phyloP scores from a whole-genome alignment of 306 rosid species.

The Medicago truncatula region MtrunA17r5.0-ANR NC_053043.1:12366001-12366500 shows the following conservation, averaged over 20 bases:
- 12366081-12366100: background rate
- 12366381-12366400: background rate
- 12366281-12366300: constrained; percentile 23
- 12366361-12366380: background rate
- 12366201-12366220: constrained; percentile 16
- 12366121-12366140: constrained; percentile 16
- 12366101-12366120: background rate
- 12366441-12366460: background rate
- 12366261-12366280: background rate
- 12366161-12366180: constrained; percentile 8
- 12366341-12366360: background rate
- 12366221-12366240: background rate
- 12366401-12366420: background rate
- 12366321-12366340: constrained; percentile 11
- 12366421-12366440: constrained; percentile 11
- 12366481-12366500: background rate
- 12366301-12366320: constrained; percentile 3
- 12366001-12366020: constrained; percentile 98
- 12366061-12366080: constrained; percentile 50
- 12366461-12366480: constrained; percentile 12
- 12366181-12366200: constrained; percentile 22
- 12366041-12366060: constrained; percentile 98
- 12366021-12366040: constrained; percentile 91
- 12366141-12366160: constrained; percentile 23
- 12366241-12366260: background rate